These are phyloP conservation scores for Phytopythium boreale DNA, from an alignment of 352 stramenopile genomes.

Conservation along the genomic window DNA sequence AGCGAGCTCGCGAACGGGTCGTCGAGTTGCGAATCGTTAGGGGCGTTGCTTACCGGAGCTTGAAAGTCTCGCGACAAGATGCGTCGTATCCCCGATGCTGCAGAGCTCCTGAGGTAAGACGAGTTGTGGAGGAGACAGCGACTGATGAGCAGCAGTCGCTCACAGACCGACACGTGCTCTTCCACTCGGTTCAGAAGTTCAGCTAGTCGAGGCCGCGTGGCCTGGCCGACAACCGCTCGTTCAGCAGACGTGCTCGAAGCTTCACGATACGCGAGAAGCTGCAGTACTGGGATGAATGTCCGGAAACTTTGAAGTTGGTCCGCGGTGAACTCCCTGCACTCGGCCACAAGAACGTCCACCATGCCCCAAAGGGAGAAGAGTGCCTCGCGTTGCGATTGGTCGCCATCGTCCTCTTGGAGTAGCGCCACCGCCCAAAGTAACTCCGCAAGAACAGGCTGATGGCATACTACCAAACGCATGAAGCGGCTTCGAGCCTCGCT, in stretches of 20 bases:
- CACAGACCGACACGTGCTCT: constrained; percentile 9
- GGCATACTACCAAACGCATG: not conserved
- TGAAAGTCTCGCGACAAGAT: constrained; percentile 24
- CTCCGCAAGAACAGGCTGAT: constrained; percentile 12
- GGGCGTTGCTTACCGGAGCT: constrained; percentile 11
- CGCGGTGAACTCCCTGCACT: constrained; percentile 5
- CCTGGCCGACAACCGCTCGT: constrained; percentile 13
- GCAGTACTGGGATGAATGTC: constrained; percentile 38
- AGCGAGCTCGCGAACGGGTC: constrained; percentile 25
- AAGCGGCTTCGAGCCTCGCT: not conserved
- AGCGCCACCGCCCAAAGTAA: constrained; percentile 22
- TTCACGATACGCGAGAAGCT: constrained; percentile 60
- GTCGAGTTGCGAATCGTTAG: constrained; percentile 9
- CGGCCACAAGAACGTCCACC: constrained; percentile 18
- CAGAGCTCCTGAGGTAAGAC: constrained; percentile 42
- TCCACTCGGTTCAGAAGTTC: constrained; percentile 45
- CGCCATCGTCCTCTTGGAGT: not conserved
- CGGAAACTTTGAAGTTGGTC: constrained; percentile 19
- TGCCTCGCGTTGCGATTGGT: constrained; percentile 3
- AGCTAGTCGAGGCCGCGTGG: constrained; percentile 31
- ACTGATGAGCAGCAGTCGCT: constrained; percentile 29
- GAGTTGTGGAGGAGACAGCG: constrained; percentile 54
- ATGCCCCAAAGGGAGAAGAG: constrained; percentile 25
- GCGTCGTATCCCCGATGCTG: constrained; percentile 32
- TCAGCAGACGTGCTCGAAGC: constrained; percentile 9